Evolutionary conservation across 1,284 basidiomycete species (phyloP).

Genomic region (Tilletia indica): DNA sequence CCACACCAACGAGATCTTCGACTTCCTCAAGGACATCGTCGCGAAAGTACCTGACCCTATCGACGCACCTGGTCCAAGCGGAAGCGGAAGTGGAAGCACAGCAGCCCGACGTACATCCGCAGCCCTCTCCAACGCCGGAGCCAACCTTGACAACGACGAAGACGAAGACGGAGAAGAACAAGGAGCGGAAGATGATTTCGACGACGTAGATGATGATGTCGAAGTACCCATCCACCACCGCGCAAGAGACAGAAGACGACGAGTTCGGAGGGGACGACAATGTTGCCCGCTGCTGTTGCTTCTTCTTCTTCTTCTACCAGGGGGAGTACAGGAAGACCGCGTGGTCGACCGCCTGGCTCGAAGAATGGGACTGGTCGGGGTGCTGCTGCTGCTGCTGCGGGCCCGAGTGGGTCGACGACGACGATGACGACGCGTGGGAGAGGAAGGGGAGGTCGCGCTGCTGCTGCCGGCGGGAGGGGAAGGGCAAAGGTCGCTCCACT

Average conservation of each 20-base stretch:
- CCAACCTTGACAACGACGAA: background rate
- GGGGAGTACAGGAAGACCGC: background rate
- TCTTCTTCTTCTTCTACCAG: background rate
- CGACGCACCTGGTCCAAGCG: constrained; percentile 36
- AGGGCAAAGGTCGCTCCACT: constrained; percentile 1
- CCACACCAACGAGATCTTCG: constrained; percentile 81
- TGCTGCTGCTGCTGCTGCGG: background rate
- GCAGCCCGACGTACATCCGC: constrained; percentile 11
- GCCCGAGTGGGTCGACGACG: background rate
- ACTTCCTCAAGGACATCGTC: constrained; percentile 95
- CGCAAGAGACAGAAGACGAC: constrained; percentile 12
- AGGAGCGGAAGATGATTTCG: background rate
- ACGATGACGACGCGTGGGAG: background rate
- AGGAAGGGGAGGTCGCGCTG: background rate
- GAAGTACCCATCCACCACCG: background rate
- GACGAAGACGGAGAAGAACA: constrained; percentile 14
- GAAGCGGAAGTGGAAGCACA: constrained; percentile 29
- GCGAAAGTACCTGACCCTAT: constrained; percentile 83
- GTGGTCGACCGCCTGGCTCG: background rate
- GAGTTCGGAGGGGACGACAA: background rate
- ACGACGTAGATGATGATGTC: background rate
- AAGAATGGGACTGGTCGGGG: background rate
- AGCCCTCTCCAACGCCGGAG: background rate
- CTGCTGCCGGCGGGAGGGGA: background rate
- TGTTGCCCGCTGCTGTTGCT: background rate